A percentile compares a stretch with the other conserved stretches of the same genome.
phyloP scores from a whole-genome alignment of 2,329 filamentous ascomycete species.

The Ustulina deusta region DNA sequence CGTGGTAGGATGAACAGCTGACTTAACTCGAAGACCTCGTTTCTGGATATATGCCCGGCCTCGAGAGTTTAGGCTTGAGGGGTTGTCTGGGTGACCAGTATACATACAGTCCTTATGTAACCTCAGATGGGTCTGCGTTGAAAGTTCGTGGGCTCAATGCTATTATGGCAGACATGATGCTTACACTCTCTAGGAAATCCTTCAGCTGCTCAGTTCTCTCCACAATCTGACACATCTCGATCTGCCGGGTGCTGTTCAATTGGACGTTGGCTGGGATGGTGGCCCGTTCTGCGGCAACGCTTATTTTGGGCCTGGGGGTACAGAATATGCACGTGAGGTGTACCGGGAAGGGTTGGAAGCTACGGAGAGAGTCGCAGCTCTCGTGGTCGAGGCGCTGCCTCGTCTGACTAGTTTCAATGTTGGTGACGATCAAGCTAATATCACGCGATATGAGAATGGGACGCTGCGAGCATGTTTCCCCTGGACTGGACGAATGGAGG shows the following conservation, averaged over 20 bases:
- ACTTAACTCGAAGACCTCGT: constrained; percentile 17
- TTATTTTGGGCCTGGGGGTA: constrained; percentile 15
- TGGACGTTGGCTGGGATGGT: constrained; percentile 26
- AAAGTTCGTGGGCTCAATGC: neutral
- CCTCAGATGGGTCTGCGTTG: neutral
- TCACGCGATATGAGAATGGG: constrained; percentile 32
- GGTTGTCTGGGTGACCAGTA: neutral
- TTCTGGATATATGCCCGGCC: constrained; percentile 2
- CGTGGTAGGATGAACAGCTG: neutral
- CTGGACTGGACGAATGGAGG: constrained; percentile 30
- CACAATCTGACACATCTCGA: constrained; percentile 34
- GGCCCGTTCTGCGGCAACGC: constrained; percentile 23
- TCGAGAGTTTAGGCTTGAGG: constrained; percentile 23
- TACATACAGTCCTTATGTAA: neutral
- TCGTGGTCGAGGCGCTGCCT: constrained; percentile 24
- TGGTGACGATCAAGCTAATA: neutral
- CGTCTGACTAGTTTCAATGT: constrained; percentile 24
- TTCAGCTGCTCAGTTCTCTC: constrained; percentile 13
- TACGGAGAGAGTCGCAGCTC: constrained; percentile 7
- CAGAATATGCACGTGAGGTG: neutral
- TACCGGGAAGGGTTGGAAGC: constrained; percentile 4
- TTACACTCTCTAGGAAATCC: constrained; percentile 20
- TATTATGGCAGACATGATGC: neutral
- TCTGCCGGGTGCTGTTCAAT: neutral
- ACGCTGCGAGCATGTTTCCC: constrained; percentile 21